phyloP scores from a whole-genome alignment of 2,329 filamentous ascomycete genomes.

The Nothophoma quercina region DNA sequence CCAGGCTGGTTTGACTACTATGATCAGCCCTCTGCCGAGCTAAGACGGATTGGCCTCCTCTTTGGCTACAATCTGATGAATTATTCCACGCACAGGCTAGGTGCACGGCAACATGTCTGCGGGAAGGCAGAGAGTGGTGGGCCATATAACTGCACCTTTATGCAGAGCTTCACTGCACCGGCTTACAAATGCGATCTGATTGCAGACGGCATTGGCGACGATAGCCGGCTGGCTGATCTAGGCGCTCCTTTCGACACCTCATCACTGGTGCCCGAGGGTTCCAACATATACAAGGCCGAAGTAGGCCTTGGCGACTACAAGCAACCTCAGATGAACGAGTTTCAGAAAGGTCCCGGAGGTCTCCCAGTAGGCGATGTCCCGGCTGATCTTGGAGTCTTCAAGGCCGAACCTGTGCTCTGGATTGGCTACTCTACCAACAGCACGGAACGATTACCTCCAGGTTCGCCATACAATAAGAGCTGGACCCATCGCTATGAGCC shows the following conservation, averaged over 20 bases:
- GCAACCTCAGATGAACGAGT: slow-evolving; percentile 32
- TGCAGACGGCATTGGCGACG: slow-evolving; percentile 31
- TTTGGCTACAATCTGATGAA: slow-evolving; percentile 40
- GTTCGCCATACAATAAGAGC: slow-evolving; percentile 30
- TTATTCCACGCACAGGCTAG: slow-evolving; percentile 31
- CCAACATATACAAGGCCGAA: slow-evolving; percentile 38
- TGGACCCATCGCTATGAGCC: slow-evolving; percentile 44
- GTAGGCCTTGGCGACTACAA: slow-evolving; percentile 41
- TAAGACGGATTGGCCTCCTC: slow-evolving; percentile 39
- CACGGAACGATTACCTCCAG: slow-evolving; percentile 22
- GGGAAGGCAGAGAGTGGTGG: slow-evolving; percentile 28
- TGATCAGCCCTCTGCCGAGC: slow-evolving; percentile 43
- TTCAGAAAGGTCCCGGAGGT: slow-evolving; percentile 39
- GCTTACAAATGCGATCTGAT: slow-evolving; percentile 44
- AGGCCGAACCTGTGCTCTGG: slow-evolving; percentile 46
- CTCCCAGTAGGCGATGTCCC: slow-evolving; percentile 32
- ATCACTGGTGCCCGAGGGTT: slow-evolving; percentile 39
- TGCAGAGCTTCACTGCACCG: slow-evolving; percentile 39
- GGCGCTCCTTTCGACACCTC: slow-evolving; percentile 45
- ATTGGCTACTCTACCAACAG: slow-evolving; percentile 45
- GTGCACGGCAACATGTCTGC: slow-evolving; percentile 47
- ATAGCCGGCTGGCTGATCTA: slow-evolving; percentile 25
- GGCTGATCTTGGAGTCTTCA: slow-evolving; percentile 40
- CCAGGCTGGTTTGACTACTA: slow-evolving; percentile 47
- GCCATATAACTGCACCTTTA: slow-evolving; percentile 46